Conservation (phyloP, 2,329 filamentous ascomycete genomes). For the Phialocephala sp. region DNA sequence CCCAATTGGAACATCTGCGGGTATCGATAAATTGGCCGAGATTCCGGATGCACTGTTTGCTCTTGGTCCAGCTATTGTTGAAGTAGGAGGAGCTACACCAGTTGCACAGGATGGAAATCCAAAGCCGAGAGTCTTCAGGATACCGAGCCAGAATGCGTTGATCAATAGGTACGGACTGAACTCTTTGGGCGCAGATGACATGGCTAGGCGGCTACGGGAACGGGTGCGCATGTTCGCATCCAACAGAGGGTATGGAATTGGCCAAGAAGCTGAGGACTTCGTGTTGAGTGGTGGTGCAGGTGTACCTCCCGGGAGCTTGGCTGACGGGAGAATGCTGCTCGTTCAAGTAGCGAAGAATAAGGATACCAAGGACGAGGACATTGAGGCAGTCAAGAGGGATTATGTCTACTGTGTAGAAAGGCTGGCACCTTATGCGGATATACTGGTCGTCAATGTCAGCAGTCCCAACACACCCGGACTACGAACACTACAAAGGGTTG, state of each 20-base stretch:
- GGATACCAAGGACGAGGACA: conserved; percentile 81
- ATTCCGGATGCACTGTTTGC: conserved; percentile 85
- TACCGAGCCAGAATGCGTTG: conserved; percentile 82
- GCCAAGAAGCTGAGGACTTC: conserved; percentile 67
- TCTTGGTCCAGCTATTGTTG: conserved; percentile 84
- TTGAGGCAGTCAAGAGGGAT: conserved; percentile 78
- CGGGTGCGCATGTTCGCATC: conserved; percentile 80
- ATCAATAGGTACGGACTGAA: conserved; percentile 98
- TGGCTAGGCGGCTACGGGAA: conserved; percentile 79
- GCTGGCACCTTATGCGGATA: conserved; percentile 87
- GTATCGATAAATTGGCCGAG: conserved; percentile 92
- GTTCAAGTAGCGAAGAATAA: conserved; percentile 99
- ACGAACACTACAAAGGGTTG: conserved; percentile 82
- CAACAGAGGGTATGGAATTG: conserved; percentile 67
- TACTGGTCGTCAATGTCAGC: conserved; percentile 97
- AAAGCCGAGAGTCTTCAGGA: conserved; percentile 84
- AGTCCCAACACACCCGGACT: conserved; percentile 95
- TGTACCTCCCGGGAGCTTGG: conserved; percentile 83
- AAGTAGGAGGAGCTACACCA: conserved; percentile 90
- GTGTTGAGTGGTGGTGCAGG: conserved; percentile 78
- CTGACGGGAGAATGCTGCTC: conserved; percentile 76
- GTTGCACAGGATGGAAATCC: conserved; percentile 88
- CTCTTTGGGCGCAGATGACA: conserved; percentile 84
- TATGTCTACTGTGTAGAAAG: conserved; percentile 90
- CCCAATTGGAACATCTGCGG: conserved; percentile 92